Evolutionary conservation across 1,284 basidiomycete species (phyloP).

Genomic region (Ceratobasidium theobromae): DNA sequence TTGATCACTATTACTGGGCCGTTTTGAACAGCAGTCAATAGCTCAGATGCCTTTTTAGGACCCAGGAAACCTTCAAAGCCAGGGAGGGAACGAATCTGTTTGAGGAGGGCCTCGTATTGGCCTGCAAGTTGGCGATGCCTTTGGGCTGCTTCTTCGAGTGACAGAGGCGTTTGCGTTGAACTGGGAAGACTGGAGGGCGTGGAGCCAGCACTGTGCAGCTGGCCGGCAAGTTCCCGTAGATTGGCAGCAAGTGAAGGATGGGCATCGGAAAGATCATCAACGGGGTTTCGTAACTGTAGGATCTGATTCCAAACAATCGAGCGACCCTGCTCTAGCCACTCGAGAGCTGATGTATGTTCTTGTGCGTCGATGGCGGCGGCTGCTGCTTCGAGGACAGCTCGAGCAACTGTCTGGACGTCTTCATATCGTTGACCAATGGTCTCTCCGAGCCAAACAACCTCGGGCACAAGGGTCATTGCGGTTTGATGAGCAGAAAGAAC

Average conservation of each 20-base stretch:
- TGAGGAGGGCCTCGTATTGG: conserved; percentile 22
- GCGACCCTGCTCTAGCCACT: conserved; percentile 23
- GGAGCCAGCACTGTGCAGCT: conserved; percentile 1
- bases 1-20: conserved; percentile 35
- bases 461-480: not conserved
- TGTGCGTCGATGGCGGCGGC: not conserved
- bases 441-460: not conserved
- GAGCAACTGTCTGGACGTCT: not conserved
- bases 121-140: conserved; percentile 5
- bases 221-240: not conserved
- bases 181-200: not conserved
- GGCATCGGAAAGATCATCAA: not conserved
- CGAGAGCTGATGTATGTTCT: not conserved
- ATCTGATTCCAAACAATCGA: not conserved
- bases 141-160: too few relatives aligned
- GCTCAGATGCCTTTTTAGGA: not conserved
- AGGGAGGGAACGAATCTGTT: conserved; percentile 20
- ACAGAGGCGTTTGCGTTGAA: too few relatives aligned
- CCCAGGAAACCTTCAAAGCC: conserved; percentile 32
- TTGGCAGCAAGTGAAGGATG: not conserved
- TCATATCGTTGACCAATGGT: not conserved
- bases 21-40: conserved; percentile 3
- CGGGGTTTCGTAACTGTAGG: not conserved
- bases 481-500: not conserved
- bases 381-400: not conserved